These are phyloP conservation scores for Colletotrichum abscissum DNA, from an alignment of 2,329 filamentous ascomycete species.

Conservation along the genomic window DNA sequence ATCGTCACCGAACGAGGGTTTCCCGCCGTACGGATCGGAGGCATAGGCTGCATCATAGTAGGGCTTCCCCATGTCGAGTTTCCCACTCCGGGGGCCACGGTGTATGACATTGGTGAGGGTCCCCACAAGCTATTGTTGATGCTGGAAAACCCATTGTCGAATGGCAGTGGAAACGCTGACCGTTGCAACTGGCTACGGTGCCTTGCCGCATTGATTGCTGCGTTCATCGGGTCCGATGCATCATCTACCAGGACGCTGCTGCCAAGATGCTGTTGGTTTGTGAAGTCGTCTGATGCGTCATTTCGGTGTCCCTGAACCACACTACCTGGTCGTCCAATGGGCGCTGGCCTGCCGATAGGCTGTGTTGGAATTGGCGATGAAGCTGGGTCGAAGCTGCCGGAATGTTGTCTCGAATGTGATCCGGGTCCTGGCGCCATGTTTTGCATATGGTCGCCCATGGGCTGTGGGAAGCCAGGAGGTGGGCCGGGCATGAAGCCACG, in stretches of 20 bases:
- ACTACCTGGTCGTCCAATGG: slow-evolving; percentile 89
- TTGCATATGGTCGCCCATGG: slow-evolving; percentile 52
- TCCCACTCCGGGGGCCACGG: slow-evolving; percentile 59
- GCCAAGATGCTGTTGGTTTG: slow-evolving; percentile 85
- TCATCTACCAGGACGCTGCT: slow-evolving; percentile 91
- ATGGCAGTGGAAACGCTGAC: slow-evolving; percentile 53
- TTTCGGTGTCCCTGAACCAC: slow-evolving; percentile 64
- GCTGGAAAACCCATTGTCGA: slow-evolving; percentile 52
- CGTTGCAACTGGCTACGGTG: slow-evolving; percentile 62
- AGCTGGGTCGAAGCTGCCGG: slow-evolving; percentile 72
- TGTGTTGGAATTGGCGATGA: slow-evolving; percentile 65
- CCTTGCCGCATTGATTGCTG: slow-evolving; percentile 45
- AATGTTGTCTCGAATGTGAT: slow-evolving; percentile 81
- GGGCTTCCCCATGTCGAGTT: slow-evolving; percentile 50
- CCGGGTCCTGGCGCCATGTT: slow-evolving; percentile 55
- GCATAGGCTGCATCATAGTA: slow-evolving; percentile 23
- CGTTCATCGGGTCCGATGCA: slow-evolving; percentile 63
- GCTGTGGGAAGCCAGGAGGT: slow-evolving; percentile 66
- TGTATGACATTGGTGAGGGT: slow-evolving; percentile 45
- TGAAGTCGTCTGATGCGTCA: slow-evolving; percentile 73
- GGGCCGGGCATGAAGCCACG: slow-evolving; percentile 55
- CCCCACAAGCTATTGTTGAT: slow-evolving; percentile 56
- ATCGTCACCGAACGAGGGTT: slow-evolving; percentile 62
- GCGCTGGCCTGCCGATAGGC: slow-evolving; percentile 84
- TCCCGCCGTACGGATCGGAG: slow-evolving; percentile 24